These are phyloP conservation scores for Inga laurina DNA, from an alignment of 306 rosid genomes.

Conservation along the genomic window DNA sequence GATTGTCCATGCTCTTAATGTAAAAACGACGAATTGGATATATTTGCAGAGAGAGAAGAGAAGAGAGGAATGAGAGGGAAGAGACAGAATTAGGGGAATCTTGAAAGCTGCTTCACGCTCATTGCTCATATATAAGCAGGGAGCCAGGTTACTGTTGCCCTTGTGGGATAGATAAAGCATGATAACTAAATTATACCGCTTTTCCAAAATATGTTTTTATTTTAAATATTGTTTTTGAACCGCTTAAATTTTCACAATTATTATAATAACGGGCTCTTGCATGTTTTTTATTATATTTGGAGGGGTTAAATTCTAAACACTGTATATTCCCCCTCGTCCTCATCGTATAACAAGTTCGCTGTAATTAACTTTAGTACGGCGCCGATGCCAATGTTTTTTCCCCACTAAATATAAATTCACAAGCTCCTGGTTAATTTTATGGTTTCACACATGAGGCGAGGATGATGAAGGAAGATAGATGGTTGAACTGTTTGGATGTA, in stretches of 20 bases:
- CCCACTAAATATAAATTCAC: neutral
- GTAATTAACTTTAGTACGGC: neutral
- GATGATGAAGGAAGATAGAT: too few relatives aligned
- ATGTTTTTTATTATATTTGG: neutral
- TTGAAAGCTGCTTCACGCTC: slow-evolving; percentile 35
- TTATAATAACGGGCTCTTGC: neutral
- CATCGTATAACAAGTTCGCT: neutral
- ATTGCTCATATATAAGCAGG: slow-evolving; percentile 40
- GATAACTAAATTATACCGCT: neutral
- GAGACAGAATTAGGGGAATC: slow-evolving; percentile 42
- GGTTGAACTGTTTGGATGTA: too few relatives aligned
- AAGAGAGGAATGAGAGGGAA: neutral
- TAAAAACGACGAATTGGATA: slow-evolving; percentile 6
- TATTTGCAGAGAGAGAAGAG: slow-evolving; percentile 15
- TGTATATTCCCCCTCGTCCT: too few relatives aligned
- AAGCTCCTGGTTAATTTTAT: neutral
- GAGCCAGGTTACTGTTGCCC: slow-evolving; percentile 43
- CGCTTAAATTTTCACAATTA: neutral
- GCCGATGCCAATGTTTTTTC: neutral
- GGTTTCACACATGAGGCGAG: too few relatives aligned
- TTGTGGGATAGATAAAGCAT: slow-evolving; percentile 38
- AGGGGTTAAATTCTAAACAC: neutral
- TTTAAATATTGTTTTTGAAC: neutral
- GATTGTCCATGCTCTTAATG: slow-evolving; percentile 61
- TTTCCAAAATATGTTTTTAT: neutral